Percentiles rank a stretch among this genome's conserved stretches.
These are phyloP conservation scores for Mycena floridula DNA, from an alignment of 768 basidiomycete genomes.

Conservation along the genomic window DNA sequence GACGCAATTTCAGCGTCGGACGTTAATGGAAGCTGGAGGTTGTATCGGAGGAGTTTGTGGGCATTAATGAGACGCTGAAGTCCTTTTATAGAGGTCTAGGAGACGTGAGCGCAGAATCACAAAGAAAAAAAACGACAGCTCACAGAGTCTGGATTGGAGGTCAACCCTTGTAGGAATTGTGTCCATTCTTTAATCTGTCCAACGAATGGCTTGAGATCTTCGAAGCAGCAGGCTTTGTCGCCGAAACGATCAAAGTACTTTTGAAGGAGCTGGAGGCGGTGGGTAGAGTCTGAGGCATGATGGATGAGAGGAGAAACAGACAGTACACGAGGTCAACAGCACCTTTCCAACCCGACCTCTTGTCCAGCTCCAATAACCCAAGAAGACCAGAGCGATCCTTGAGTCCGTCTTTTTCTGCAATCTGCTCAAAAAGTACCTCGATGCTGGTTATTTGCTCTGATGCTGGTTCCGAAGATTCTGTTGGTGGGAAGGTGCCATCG, in stretches of 20 bases:
- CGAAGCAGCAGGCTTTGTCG: slow-evolving; percentile 81
- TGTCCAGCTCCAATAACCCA: slow-evolving; percentile 72
- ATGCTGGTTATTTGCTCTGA: slow-evolving; percentile 34
- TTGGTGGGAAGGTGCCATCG: slow-evolving; percentile 51
- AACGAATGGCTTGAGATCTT: slow-evolving; percentile 73
- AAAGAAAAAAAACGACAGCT: background rate
- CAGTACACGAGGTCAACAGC: background rate
- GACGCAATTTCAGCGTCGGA: slow-evolving; percentile 49
- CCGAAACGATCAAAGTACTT: slow-evolving; percentile 69
- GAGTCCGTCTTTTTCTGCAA: slow-evolving; percentile 61
- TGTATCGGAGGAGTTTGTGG: slow-evolving; percentile 67
- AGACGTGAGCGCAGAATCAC: background rate
- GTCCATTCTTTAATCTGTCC: slow-evolving; percentile 45
- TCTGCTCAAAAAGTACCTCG: slow-evolving; percentile 42
- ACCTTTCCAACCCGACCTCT: too few relatives aligned
- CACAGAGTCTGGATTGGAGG: slow-evolving; percentile 44
- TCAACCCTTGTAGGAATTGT: slow-evolving; percentile 41
- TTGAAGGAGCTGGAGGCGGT: slow-evolving; percentile 45
- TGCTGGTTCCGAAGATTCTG: slow-evolving; percentile 30
- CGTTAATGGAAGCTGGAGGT: slow-evolving; percentile 44
- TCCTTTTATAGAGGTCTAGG: slow-evolving; percentile 43
- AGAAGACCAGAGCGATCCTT: slow-evolving; percentile 72
- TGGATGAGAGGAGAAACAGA: slow-evolving; percentile 1
- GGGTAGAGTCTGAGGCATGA: slow-evolving; percentile 32
- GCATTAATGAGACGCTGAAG: slow-evolving; percentile 69